Evolutionary conservation across 345 rosid species (phyloP).

Genomic region (Litchi chinensis): DNA sequence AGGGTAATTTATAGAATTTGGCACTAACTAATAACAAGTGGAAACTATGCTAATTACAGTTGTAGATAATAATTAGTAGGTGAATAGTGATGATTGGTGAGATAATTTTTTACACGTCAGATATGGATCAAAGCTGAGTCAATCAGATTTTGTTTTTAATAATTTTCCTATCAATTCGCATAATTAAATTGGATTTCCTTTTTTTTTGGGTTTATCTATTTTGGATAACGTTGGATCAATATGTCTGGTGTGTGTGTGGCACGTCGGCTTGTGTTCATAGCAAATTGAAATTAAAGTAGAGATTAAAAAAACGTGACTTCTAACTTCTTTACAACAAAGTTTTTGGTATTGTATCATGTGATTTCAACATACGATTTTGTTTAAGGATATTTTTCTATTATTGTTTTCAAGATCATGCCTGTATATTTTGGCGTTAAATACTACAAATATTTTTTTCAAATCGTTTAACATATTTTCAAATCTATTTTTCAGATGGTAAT

Average conservation of each 20-base stretch:
- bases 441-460: too few relatives aligned
- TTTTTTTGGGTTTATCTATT: conserved; percentile 25
- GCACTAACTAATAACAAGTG: not conserved
- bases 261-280: not conserved
- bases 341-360: conserved; percentile 11
- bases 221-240: conserved; percentile 40
- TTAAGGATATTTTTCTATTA: too few relatives aligned
- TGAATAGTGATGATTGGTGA: not conserved
- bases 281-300: not conserved
- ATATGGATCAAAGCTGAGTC: conserved; percentile 23
- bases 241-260: not conserved
- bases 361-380: not conserved
- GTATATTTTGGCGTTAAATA: too few relatives aligned
- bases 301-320: conserved; percentile 30
- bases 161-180: too few relatives aligned
- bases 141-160: not conserved
- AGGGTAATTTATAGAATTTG: not conserved
- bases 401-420: too few relatives aligned
- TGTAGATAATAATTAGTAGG: conserved; percentile 5
- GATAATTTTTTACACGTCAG: conserved; percentile 33
- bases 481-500: too few relatives aligned
- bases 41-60: not conserved
- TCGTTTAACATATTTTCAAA: too few relatives aligned
- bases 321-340: conserved; percentile 27
- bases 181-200: not conserved